These are phyloP conservation scores for Dioscorea alata DNA, from an alignment of 106 monocot genomes.

Conservation along the genomic window DNA sequence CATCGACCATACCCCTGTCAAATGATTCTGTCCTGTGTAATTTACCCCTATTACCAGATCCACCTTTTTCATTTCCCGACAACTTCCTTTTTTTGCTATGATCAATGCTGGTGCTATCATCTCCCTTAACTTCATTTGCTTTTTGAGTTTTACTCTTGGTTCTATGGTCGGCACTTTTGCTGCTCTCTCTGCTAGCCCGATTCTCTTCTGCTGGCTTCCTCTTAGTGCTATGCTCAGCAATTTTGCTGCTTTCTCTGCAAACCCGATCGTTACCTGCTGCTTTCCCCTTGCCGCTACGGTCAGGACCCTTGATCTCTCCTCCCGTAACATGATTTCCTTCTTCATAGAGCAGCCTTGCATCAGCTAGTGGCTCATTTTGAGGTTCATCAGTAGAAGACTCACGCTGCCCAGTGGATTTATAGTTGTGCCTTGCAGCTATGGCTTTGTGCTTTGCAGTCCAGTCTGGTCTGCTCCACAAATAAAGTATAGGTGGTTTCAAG, in stretches of 20 bases:
- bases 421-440: conserved; percentile 52
- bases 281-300: background rate
- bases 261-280: background rate
- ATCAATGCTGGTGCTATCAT: background rate
- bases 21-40: background rate
- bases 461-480: conserved; percentile 78
- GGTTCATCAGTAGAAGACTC: background rate
- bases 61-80: conserved; percentile 8
- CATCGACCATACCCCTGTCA: background rate
- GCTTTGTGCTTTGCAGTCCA: conserved; percentile 54
- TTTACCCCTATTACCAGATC: conserved; percentile 12
- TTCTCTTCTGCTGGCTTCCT: background rate
- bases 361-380: background rate
- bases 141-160: background rate
- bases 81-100: conserved; percentile 5
- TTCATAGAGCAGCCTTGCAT: background rate
- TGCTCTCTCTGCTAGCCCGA: background rate
- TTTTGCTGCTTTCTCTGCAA: conserved; percentile 2
- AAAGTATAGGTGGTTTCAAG: conserved; percentile 52
- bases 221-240: background rate
- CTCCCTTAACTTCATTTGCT: background rate
- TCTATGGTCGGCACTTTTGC: background rate
- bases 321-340: too few relatives aligned
- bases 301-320: too few relatives aligned
- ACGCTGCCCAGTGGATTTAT: conserved; percentile 8